These are phyloP conservation scores for Cryptococcus neoformans DNA, from an alignment of 1,284 basidiomycete species.

Conservation along the genomic window DNA sequence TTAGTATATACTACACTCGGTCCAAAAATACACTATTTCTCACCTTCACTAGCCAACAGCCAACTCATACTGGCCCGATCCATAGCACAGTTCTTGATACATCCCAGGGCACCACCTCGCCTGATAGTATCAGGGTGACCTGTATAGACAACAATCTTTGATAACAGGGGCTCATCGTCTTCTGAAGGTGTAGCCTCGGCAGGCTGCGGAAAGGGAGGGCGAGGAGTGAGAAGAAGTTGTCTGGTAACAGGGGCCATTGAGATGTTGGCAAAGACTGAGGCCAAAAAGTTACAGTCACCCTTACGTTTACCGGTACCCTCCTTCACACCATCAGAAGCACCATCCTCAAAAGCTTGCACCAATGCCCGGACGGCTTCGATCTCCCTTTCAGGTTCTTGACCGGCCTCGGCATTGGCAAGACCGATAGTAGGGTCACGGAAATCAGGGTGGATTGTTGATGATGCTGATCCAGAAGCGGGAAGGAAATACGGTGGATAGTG, in stretches of 20 bases:
- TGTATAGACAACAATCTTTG: constrained; percentile 78
- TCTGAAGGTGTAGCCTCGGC: constrained; percentile 23
- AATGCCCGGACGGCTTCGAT: constrained; percentile 70
- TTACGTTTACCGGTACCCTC: constrained; percentile 58
- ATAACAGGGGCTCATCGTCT: constrained; percentile 68
- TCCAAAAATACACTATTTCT: not conserved
- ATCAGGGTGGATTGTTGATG: constrained; percentile 55
- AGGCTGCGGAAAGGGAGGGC: constrained; percentile 44
- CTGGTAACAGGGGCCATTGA: constrained; percentile 55
- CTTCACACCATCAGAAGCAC: constrained; percentile 57
- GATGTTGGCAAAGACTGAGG: constrained; percentile 88
- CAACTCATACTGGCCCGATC: constrained; percentile 45
- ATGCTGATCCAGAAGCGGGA: constrained; percentile 68
- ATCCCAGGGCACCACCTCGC: constrained; percentile 77
- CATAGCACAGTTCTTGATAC: constrained; percentile 62
- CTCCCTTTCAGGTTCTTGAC: constrained; percentile 54
- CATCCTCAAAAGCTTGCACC: constrained; percentile 79
- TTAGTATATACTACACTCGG: not conserved
- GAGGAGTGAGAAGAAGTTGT: constrained; percentile 37
- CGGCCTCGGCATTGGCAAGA: constrained; percentile 61
- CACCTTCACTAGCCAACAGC: constrained; percentile 44
- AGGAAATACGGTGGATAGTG: constrained; percentile 59
- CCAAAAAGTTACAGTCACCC: constrained; percentile 78
- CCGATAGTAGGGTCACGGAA: constrained; percentile 45
- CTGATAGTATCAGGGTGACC: constrained; percentile 82